Evolutionary conservation across 2,329 filamentous ascomycete species (phyloP).

Genomic region (Alternaria longipes): DNA sequence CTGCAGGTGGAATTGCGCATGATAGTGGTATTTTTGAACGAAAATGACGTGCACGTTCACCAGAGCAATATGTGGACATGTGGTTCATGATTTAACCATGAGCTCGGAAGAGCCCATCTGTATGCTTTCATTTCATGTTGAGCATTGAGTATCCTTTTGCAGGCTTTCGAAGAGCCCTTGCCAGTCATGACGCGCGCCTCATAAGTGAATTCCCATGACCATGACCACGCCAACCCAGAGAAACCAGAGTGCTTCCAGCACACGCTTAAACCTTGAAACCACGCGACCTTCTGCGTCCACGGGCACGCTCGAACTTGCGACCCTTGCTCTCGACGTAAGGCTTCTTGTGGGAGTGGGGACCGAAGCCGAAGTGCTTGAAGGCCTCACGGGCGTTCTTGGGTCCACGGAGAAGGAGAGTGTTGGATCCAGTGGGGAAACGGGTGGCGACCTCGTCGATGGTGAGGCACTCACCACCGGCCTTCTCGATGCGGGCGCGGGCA

Average conservation of each 20-base stretch:
- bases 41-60: conserved; percentile 3
- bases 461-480: conserved; percentile 92
- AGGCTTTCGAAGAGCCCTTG: conserved; percentile 42
- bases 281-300: conserved; percentile 97
- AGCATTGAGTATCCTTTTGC: conserved; percentile 52
- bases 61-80: not conserved
- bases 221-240: conserved; percentile 52
- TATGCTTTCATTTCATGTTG: conserved; percentile 46
- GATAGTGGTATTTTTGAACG: not conserved
- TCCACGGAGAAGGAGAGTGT: conserved; percentile 95
- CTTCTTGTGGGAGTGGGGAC: conserved; percentile 99
- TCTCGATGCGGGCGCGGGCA: conserved; percentile 89
- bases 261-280: conserved; percentile 98
- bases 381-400: conserved; percentile 99
- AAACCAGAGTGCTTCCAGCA: conserved; percentile 44
- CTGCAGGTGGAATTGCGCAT: not conserved
- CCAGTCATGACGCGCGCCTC: conserved; percentile 51
- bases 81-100: conserved; percentile 44
- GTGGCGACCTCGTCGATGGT: conserved; percentile 98
- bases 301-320: conserved; percentile 98
- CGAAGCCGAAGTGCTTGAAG: conserved; percentile 99
- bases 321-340: conserved; percentile 98
- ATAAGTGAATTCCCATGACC: conserved; percentile 47
- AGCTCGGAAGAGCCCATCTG: conserved; percentile 45
- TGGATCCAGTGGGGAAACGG: conserved; percentile 92